These are phyloP conservation scores for Seiridium unicorne DNA, from an alignment of 2,329 filamentous ascomycete genomes.

Conservation along the genomic window DNA sequence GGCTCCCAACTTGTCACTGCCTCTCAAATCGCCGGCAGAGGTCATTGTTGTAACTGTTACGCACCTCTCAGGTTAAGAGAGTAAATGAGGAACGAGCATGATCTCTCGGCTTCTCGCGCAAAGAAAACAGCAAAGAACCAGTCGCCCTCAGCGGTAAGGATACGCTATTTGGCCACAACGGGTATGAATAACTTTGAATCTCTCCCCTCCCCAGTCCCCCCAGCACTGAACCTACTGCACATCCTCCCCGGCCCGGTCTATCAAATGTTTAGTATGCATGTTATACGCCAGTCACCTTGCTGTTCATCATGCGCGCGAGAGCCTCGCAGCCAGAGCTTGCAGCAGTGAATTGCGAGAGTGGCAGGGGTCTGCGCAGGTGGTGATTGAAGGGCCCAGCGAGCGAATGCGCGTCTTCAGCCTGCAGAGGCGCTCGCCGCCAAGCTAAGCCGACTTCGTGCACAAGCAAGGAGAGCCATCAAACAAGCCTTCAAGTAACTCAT, in stretches of 20 bases:
- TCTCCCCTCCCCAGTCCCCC: not conserved
- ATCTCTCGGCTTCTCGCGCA: not conserved
- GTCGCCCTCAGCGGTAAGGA: no score
- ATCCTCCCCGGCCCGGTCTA: not conserved
- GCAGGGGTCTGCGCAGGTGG: constrained; percentile 5
- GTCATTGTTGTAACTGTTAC: constrained; percentile 12
- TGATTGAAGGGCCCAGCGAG: not conserved
- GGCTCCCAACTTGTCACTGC: not conserved
- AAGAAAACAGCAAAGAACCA: not conserved
- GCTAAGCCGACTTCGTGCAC: not conserved
- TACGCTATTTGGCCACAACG: not conserved
- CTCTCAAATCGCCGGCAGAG: not conserved
- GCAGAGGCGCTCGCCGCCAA: not conserved
- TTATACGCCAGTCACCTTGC: not conserved
- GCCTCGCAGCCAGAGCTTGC: not conserved
- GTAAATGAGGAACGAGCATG: constrained; percentile 5
- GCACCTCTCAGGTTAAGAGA: constrained; percentile 11
- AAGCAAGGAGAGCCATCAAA: not conserved
- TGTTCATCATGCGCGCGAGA: not conserved
- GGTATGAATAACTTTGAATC: constrained; percentile 10
- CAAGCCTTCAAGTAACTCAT: constrained; percentile 20
- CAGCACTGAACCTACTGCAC: not conserved
- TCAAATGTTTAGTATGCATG: not conserved
- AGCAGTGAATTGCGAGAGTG: constrained; percentile 11
- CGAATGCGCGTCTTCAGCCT: not conserved